phyloP scores from a whole-genome alignment of 2,329 filamentous ascomycete species.

The Fusarium coicis region DNA sequence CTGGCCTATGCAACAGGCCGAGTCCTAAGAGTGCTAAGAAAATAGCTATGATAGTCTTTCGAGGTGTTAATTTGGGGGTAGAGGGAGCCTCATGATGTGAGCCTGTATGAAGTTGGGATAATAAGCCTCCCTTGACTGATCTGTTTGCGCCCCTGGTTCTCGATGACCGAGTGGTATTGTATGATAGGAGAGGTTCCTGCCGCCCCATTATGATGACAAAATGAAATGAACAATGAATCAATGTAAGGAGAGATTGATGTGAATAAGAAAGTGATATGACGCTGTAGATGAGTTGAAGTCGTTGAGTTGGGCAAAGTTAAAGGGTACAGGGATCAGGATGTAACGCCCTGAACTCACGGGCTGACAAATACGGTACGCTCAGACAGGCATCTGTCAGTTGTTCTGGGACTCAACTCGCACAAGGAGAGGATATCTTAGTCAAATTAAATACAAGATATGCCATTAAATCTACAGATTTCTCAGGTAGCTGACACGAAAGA shows the following conservation, averaged over 20 bases:
- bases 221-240: background rate
- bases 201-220: constrained; percentile 28
- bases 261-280: background rate
- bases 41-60: constrained; percentile 37
- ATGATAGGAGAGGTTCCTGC: constrained; percentile 36
- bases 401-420: background rate
- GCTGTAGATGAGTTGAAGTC: background rate
- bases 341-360: constrained; percentile 7
- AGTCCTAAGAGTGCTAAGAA: constrained; percentile 44
- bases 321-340: constrained; percentile 23
- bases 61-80: constrained; percentile 41
- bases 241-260: background rate
- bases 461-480: too few relatives aligned
- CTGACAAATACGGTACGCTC: constrained; percentile 30
- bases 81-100: constrained; percentile 33
- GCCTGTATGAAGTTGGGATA: constrained; percentile 33
- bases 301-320: constrained; percentile 1
- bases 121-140: constrained; percentile 31
- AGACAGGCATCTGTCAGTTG: background rate
- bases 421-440: background rate
- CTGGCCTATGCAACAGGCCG: constrained; percentile 43
- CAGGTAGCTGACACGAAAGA: background rate
- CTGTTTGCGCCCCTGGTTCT: constrained; percentile 27
- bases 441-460: background rate
- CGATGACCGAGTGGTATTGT: constrained; percentile 26